A percentile compares a stretch with the other conserved stretches of the same genome.
Conservation (phyloP, 331 rosid species). For the Arachis monticola region DNA sequence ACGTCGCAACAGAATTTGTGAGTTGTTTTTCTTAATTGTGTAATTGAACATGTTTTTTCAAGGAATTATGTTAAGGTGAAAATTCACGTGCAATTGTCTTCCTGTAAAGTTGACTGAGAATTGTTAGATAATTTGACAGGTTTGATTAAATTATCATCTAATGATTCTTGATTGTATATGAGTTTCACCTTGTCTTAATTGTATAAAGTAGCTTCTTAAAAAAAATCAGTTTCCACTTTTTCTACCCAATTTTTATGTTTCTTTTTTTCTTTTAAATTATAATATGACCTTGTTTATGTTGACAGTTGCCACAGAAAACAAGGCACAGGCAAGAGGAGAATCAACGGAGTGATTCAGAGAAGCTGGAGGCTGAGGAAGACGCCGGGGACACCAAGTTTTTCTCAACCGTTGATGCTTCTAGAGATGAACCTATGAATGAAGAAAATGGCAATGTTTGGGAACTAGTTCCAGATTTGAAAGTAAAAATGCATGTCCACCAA, state of each 20-base stretch:
- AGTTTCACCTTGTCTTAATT: no score
- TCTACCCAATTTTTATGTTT: no score
- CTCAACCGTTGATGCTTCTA: slow-evolving; percentile 31
- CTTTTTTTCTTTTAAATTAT: no score
- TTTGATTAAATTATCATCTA: no score
- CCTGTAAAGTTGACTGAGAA: no score
- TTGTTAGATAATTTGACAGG: no score
- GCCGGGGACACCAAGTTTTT: slow-evolving; percentile 48
- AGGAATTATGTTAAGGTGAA: no score
- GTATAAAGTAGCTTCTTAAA: no score
- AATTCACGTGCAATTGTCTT: no score
- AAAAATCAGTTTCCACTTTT: no score
- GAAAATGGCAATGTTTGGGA: slow-evolving; percentile 73
- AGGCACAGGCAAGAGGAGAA: slow-evolving; percentile 60
- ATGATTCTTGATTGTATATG: no score
- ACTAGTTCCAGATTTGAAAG: slow-evolving; percentile 72
- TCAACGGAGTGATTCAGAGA: slow-evolving; percentile 43
- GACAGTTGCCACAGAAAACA: slow-evolving; percentile 55
- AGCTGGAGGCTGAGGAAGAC: slow-evolving; percentile 47
- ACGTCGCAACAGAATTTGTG: slow-evolving; percentile 77
- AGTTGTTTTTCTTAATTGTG: slow-evolving; percentile 41
- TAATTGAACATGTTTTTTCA: neutral
- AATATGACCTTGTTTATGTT: slow-evolving; percentile 31
- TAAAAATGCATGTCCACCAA: slow-evolving; percentile 78
- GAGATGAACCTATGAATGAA: slow-evolving; percentile 50